A percentile compares a stretch with the other conserved stretches of the same genome.
Conservation (phyloP, 345 rosid genomes). For the Populus pruinosa region DNA sequence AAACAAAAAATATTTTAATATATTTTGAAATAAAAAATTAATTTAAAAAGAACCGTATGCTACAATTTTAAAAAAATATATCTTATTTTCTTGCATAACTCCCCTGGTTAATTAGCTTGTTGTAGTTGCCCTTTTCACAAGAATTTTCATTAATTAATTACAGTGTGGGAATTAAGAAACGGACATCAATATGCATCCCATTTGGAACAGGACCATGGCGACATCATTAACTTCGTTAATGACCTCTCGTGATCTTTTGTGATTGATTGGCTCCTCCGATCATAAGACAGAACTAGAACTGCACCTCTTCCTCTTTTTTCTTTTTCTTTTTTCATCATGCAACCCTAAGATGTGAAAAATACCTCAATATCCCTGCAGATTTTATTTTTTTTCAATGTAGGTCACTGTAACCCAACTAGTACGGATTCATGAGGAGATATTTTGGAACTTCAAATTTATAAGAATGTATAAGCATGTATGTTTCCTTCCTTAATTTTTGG, state of each 20-base stretch:
- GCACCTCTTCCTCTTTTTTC: not conserved
- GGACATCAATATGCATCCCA: too few relatives aligned
- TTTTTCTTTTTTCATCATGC: not conserved
- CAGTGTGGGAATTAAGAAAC: too few relatives aligned
- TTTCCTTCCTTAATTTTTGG: too few relatives aligned
- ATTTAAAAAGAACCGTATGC: too few relatives aligned
- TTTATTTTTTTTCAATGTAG: too few relatives aligned
- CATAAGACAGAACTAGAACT: not conserved
- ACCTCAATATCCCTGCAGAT: not conserved
- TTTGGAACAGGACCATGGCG: not conserved
- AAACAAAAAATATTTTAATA: not conserved
- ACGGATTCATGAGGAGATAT: too few relatives aligned
- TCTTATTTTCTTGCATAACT: not conserved
- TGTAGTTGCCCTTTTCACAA: not conserved
- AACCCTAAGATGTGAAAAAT: not conserved
- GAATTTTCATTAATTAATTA: too few relatives aligned
- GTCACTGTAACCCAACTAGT: not conserved
- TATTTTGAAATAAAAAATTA: too few relatives aligned
- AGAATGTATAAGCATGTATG: too few relatives aligned
- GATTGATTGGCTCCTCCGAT: not conserved
- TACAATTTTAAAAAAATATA: not conserved
- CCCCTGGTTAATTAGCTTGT: not conserved
- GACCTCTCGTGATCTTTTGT: not conserved
- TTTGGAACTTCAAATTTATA: too few relatives aligned
- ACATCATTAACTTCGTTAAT: not conserved